Conservation (phyloP, 2,329 filamentous ascomycete genomes). For the Samsoniella hepiali region DNA sequence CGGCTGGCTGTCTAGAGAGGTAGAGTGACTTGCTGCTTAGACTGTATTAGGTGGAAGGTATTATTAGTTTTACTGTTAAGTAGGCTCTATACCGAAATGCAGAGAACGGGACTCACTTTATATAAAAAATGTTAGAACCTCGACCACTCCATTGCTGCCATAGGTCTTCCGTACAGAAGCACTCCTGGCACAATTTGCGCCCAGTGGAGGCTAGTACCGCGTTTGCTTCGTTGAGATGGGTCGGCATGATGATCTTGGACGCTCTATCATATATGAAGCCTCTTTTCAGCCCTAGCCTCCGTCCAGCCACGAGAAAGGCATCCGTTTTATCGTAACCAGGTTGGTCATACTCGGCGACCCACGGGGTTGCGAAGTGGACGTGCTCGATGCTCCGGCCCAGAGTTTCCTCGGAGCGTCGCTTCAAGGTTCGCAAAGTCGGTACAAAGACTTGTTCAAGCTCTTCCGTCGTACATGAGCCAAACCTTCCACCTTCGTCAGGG, state of each 20-base stretch:
- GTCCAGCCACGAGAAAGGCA: background rate
- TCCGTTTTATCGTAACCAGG: background rate
- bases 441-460: constrained; percentile 2
- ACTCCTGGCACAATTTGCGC: background rate
- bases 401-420: background rate
- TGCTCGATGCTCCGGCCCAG: background rate
- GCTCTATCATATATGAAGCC: background rate
- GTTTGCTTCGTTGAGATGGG: background rate
- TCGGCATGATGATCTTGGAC: background rate
- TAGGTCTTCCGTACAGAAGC: background rate
- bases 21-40: no score
- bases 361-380: background rate
- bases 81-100: no score
- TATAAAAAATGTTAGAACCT: background rate
- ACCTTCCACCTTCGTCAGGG: background rate
- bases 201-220: background rate
- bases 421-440: background rate
- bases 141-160: background rate
- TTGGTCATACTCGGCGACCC: background rate
- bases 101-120: background rate
- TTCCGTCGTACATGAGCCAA: background rate
- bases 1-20: no score
- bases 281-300: background rate
- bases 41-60: no score
- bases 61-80: no score